Base-by-base conservation (phyloP, 1,139 yeast genomes). In the Geotrichum macrosporum region DNA sequence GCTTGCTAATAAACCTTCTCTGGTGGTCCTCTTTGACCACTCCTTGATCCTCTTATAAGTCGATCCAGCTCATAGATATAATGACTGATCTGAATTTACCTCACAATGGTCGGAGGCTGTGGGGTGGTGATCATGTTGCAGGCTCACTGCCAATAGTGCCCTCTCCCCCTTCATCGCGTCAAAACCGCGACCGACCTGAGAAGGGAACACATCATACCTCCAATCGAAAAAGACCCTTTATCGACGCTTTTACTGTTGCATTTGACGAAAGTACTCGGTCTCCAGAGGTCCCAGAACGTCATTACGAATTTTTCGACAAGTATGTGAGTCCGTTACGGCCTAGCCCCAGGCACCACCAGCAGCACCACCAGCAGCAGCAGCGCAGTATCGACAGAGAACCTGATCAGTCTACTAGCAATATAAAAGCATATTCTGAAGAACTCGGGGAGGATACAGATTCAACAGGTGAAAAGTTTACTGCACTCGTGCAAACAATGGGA, bases 391-490 rank as follows among this genome's bases (percentile, higher is more conserved):
- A 24, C 10, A 10, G 9, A 24, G 39, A n/a, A 18, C 9, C 16
- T 8, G 27, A 5, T 5, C 4, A 18, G 13, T 5, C 13, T 18
- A 5, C 18, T 10, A 35, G 27, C n/a, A 12, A 6, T 9, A n/a
- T n/a, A n/a, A n/a, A n/a, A n/a, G 10, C 19, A 4, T 20, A 19
- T 29, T 6, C 16, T n/a, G 15, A 16, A 6, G 29, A 15, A 20
- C 30, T 12, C 6, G 21, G 13, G 21, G 35, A 44, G n/a, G 48
- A 34, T 13, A 30, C 29, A 9, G 38, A 37, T 5, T 22, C 44
- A 20, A 35, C 43, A 2, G 26, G 37, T 19, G 44, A 40, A 20
- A 45, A 45, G 35, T 29, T 45, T 16, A 31, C 36, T 6, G 43
- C 44, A 20, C 41, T 40, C 8, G 35, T 32, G 19, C 35, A 34